phyloP scores from a whole-genome alignment of 352 stramenopile species.

The Pythium oligandrum region DNA sequence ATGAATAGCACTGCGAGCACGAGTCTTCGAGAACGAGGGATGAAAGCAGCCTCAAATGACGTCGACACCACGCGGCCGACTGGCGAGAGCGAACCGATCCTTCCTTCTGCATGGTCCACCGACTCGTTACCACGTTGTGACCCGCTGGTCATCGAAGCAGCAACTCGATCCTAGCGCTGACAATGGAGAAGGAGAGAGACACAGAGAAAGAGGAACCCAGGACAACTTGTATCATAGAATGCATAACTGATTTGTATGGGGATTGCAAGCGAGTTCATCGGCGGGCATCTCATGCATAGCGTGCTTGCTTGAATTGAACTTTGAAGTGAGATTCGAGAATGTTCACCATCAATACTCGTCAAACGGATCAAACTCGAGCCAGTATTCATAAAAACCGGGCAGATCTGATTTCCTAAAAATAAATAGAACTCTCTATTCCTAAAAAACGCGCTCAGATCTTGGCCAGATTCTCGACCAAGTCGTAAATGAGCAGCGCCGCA shows the following conservation, averaged over 20 bases:
- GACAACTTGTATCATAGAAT: background rate
- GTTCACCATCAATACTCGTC: too few relatives aligned
- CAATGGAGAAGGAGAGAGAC: background rate
- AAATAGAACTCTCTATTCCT: too few relatives aligned
- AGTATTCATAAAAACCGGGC: too few relatives aligned
- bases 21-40: background rate
- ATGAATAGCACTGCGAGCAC: background rate
- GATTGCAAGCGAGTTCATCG: too few relatives aligned
- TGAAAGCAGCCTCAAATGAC: background rate
- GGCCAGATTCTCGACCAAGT: slow-evolving; percentile 3
- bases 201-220: slow-evolving; percentile 1
- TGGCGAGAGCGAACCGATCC: background rate
- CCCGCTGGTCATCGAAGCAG: background rate
- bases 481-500: slow-evolving; percentile 4
- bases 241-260: too few relatives aligned
- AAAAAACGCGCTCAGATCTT: too few relatives aligned
- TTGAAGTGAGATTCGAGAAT: too few relatives aligned
- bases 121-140: slow-evolving; percentile 14
- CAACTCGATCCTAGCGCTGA: background rate
- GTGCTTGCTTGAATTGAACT: too few relatives aligned
- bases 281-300: too few relatives aligned
- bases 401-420: too few relatives aligned
- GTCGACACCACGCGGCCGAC: background rate
- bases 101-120: slow-evolving; percentile 16
- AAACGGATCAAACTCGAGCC: too few relatives aligned